Base-by-base conservation (phyloP, 192 early-diverging fungal species). In the Coemansia asiatica region DNA sequence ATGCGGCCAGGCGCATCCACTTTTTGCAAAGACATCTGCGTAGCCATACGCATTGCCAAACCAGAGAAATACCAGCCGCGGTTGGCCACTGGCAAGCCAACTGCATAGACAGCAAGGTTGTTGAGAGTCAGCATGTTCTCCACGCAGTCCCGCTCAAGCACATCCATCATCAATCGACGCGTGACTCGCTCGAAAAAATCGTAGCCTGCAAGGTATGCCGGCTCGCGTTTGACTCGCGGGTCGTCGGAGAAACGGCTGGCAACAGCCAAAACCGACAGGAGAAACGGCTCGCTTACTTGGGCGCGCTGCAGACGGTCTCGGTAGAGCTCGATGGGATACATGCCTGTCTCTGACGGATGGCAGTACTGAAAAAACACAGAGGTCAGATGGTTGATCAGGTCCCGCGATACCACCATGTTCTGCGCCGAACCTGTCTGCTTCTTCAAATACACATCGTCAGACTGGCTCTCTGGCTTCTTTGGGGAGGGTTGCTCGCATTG, bases 11-110 rank as follows among this genome's bases (percentile, higher is more conserved):
- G 74, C 7, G 79, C 79, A 61, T 81, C 79, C 22, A 76, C 64
- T 28, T 81, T 81, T 22, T 81, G 79, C 70, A 81, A 53, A 35
- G 79, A 81, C 79, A 81, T 81, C 38, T 81, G 79, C 61, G 79
- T 81, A 16, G 74, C 79, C 79, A 81, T 81, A 7, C 79, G 79
- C 74, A 81, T 72, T 1, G 79, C 69, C 60, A 81, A 51, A 1
- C 79, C 79, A 12, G 79, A 81, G 47, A 81, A 81, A 22, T 81
- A 81, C 79, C 79, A 81, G 4, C 74, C 71, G 16, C 79, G 69
- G 63, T 81, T 81, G 28, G 79, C 79, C 25, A 81, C 79, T 0
- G 79, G 79, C 59, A 81, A 35, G 2, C 79, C 79, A 3, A 81
- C 79, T 1, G 79, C 79, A 54, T 76, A 81, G 18, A 81, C 58